Conservation (phyloP, 108 stramenopile genomes). For the Epithemia pelagica region DNA sequence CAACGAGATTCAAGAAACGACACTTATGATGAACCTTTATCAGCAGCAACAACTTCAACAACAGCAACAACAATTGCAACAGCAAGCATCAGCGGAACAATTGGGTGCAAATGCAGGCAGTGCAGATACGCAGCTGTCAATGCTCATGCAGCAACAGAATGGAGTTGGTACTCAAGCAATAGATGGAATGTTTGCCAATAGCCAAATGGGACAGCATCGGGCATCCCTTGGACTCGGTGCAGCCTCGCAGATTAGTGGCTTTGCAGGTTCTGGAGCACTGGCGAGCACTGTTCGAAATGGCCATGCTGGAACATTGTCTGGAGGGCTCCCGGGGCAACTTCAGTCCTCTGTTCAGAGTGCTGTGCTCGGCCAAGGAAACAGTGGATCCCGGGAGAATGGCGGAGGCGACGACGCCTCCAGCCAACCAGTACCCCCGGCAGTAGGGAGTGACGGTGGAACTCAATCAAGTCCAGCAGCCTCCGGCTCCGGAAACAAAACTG, state of each 20-base stretch:
- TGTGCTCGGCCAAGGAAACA: not conserved
- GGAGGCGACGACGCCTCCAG: not conserved
- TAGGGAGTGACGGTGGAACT: not conserved
- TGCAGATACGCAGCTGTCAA: slow-evolving; percentile 8
- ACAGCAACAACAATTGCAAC: slow-evolving; percentile 58
- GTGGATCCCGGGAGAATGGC: not conserved
- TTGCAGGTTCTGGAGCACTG: not conserved
- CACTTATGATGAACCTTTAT: slow-evolving; percentile 87
- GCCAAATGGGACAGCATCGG: slow-evolving; percentile 1
- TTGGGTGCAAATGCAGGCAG: not conserved
- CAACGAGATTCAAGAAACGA: slow-evolving; percentile 90
- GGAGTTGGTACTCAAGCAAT: not conserved
- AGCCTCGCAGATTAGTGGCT: not conserved
- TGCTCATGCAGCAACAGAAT: slow-evolving; percentile 11
- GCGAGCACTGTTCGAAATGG: not conserved
- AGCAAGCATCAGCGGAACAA: slow-evolving; percentile 12
- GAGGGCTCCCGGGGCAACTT: too few relatives aligned
- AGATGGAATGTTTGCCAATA: not conserved
- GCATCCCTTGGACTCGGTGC: slow-evolving; percentile 2
- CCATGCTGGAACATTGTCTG: not conserved
- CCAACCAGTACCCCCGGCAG: not conserved
- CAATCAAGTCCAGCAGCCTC: too few relatives aligned
- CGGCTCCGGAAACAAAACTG: not conserved
- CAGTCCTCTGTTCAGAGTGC: not conserved
- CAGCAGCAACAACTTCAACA: slow-evolving; percentile 63